Percentiles rank a stretch among this genome's conserved stretches.
These are phyloP conservation scores for Chenopodium berlandieri DNA, from an alignment of 148 eudicot species.

Conservation along the genomic window DNA sequence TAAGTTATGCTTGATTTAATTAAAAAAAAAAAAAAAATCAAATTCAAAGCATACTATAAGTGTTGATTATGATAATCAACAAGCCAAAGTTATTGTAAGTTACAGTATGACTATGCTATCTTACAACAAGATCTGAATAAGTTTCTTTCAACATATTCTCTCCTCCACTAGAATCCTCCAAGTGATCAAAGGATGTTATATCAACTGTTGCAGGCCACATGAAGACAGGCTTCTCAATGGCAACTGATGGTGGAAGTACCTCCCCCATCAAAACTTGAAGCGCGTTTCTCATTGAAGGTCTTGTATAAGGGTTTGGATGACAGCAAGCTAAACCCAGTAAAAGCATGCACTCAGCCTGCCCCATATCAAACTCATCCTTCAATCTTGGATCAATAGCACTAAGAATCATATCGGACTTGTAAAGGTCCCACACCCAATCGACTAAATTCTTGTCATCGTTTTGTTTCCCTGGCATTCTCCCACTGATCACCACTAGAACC, in stretches of 20 bases:
- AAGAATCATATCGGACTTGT: conserved; percentile 5
- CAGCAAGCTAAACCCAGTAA: conserved; percentile 34
- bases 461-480: conserved; percentile 26
- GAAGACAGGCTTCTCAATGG: conserved; percentile 36
- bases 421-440: conserved; percentile 41
- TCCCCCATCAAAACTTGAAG: conserved; percentile 40
- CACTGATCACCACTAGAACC: conserved; percentile 33
- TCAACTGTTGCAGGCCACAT: conserved; percentile 33
- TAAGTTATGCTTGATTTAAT: background rate
- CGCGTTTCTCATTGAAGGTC: conserved; percentile 37
- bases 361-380: conserved; percentile 20
- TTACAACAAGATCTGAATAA: conserved; percentile 23
- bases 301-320: conserved; percentile 39
- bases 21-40: background rate
- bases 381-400: conserved; percentile 29
- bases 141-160: conserved; percentile 21
- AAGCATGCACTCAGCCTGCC: conserved; percentile 28
- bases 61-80: background rate
- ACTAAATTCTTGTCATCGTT: conserved; percentile 18
- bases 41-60: background rate
- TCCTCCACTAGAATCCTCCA: conserved; percentile 24
- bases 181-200: conserved; percentile 21
- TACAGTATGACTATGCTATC: background rate
- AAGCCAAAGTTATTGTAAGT: background rate
- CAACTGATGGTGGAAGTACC: conserved; percentile 30